Conservation (phyloP, 2,329 filamentous ascomycete species). For the Fusarium graminum region DNA sequence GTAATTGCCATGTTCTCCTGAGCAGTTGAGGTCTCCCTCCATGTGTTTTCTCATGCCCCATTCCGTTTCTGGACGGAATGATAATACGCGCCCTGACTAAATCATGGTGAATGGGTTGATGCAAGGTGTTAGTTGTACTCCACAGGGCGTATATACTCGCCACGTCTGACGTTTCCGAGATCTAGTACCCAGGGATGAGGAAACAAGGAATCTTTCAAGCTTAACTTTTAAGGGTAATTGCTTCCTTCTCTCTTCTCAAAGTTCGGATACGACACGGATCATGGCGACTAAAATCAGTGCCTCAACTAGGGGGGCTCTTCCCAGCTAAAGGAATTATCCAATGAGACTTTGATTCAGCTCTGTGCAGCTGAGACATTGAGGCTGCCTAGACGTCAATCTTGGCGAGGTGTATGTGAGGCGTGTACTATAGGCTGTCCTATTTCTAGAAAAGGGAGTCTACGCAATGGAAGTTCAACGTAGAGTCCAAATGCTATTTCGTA, state of each 20-base stretch:
- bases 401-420: slow-evolving; percentile 18
- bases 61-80: slow-evolving; percentile 43
- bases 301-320: slow-evolving; percentile 3
- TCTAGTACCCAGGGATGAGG: slow-evolving; percentile 23
- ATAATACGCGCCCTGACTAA: slow-evolving; percentile 12
- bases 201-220: slow-evolving; percentile 17
- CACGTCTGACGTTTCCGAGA: slow-evolving; percentile 16
- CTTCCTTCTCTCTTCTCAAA: not conserved
- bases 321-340: slow-evolving; percentile 6
- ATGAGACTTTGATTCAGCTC: slow-evolving; percentile 8
- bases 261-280: slow-evolving; percentile 2
- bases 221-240: slow-evolving; percentile 13
- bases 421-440: slow-evolving; percentile 1
- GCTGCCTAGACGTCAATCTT: slow-evolving; percentile 32
- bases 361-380: slow-evolving; percentile 35
- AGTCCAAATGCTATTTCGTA: too few species aligned
- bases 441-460: slow-evolving; percentile 23
- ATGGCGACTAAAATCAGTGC: not conserved
- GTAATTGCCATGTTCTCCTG: not conserved
- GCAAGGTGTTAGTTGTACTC: slow-evolving; percentile 20
- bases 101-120: slow-evolving; percentile 46
- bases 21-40: not conserved
- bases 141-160: not conserved
- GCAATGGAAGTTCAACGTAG: not conserved
- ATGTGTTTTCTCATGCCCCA: slow-evolving; percentile 41